Evolutionary conservation across 2,329 filamentous ascomycete species (phyloP).

Genomic region (Apiospora saccharicola): DNA sequence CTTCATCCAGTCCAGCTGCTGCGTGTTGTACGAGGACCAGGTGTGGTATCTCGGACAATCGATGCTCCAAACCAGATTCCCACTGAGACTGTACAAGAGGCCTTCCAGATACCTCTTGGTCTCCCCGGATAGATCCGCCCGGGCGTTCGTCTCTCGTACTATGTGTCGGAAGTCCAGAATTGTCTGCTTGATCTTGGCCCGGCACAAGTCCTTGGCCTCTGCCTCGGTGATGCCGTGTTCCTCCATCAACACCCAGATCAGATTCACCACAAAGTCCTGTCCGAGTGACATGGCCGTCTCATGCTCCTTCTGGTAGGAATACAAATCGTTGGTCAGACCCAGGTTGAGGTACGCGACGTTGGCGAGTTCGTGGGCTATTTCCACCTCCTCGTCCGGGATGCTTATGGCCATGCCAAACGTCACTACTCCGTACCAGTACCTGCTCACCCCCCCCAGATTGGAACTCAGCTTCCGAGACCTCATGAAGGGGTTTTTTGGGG

Average conservation of each 20-base stretch:
- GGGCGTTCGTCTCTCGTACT: constrained; percentile 26
- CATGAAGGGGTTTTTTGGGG: too few species aligned
- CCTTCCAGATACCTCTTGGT: constrained; percentile 40
- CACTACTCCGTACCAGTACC: neutral
- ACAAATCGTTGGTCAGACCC: neutral
- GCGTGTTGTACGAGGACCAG: neutral
- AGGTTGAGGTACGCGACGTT: neutral
- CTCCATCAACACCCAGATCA: neutral
- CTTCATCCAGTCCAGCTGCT: constrained; percentile 5
- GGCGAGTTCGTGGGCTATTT: neutral
- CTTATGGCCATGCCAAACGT: neutral
- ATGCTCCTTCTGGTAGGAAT: neutral
- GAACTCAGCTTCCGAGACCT: neutral
- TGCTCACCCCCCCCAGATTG: neutral
- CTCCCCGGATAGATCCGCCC: constrained; percentile 35
- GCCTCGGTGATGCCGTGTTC: constrained; percentile 17
- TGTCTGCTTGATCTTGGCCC: constrained; percentile 35
- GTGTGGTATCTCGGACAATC: constrained; percentile 43
- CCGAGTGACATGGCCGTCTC: neutral
- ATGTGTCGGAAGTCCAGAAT: constrained; percentile 27
- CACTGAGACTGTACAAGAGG: constrained; percentile 41
- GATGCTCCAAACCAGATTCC: constrained; percentile 46
- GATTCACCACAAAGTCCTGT: neutral
- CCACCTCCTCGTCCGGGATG: neutral
- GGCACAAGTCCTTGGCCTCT: constrained; percentile 39